Evolutionary conservation across 225 moss, liverwort and hornwort genomes (phyloP).

Genomic region (Lunularia cruciata): DNA sequence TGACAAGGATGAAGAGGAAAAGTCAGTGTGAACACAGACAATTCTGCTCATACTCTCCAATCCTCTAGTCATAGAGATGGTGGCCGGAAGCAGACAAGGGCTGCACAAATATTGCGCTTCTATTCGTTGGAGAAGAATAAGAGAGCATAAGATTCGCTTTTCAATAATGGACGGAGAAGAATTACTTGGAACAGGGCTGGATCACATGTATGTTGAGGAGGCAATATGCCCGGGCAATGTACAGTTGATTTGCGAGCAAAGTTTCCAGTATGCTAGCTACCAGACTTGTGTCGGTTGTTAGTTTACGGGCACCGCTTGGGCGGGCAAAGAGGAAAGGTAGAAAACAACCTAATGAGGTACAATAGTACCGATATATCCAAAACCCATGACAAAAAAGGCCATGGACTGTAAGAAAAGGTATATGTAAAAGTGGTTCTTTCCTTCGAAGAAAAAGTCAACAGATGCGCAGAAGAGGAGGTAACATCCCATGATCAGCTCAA

Average conservation of each 20-base stretch:
- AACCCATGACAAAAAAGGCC: conserved; percentile 72
- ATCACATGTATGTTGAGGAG: conserved; percentile 43
- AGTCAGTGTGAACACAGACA: not conserved
- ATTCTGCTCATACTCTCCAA: conserved; percentile 10
- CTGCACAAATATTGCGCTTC: conserved; percentile 25
- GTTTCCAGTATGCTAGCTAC: conserved; percentile 39
- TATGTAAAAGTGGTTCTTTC: conserved; percentile 78
- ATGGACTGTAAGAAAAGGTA: conserved; percentile 75
- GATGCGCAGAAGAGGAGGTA: conserved; percentile 73
- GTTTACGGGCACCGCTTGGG: conserved; percentile 18
- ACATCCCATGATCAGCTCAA: conserved; percentile 67
- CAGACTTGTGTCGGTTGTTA: conserved; percentile 39
- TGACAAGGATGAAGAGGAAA: conserved; percentile 15
- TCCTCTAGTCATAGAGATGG: conserved; percentile 17
- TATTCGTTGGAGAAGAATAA: conserved; percentile 19
- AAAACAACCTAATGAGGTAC: conserved; percentile 42
- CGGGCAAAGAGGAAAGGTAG: not conserved
- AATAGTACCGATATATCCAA: conserved; percentile 94
- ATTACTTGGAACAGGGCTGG: conserved; percentile 43
- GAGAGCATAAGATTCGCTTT: conserved; percentile 22
- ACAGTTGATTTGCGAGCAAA: conserved; percentile 51
- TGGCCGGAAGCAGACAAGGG: conserved; percentile 22
- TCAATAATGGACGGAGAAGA: conserved; percentile 41
- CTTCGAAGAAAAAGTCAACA: conserved; percentile 68
- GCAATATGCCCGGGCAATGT: conserved; percentile 60